Percentiles rank a stretch among this genome's conserved stretches.
Conservation (phyloP, 1,284 basidiomycete species). For the Cryptococcus wingfieldii region DNA sequence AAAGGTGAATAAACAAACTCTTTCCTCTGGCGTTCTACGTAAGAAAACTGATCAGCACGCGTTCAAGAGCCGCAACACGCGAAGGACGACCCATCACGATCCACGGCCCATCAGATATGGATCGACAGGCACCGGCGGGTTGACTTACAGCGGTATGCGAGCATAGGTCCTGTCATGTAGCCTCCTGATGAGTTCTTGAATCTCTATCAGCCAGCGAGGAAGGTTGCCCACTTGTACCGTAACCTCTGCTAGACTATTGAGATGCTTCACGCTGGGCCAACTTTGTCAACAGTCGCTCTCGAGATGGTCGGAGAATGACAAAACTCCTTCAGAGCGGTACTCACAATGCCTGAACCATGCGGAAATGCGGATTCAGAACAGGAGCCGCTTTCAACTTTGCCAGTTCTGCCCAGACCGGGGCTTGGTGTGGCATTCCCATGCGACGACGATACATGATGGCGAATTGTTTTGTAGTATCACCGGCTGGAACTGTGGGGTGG, state of each 20-base stretch:
- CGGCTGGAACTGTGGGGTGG: no score
- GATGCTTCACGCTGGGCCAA: neutral
- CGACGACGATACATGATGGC: neutral
- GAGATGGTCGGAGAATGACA: neutral
- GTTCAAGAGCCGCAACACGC: no score
- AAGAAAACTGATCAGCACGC: neutral
- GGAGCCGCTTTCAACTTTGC: constrained; percentile 13
- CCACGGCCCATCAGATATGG: no score
- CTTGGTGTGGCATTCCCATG: neutral
- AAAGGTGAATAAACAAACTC: constrained; percentile 23
- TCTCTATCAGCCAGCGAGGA: constrained; percentile 31
- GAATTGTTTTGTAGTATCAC: neutral
- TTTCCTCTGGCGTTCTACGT: constrained; percentile 21
- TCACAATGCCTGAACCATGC: constrained; percentile 33
- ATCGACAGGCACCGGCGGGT: neutral
- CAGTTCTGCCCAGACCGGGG: neutral
- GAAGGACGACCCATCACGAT: no score
- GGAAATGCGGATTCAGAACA: constrained; percentile 32
- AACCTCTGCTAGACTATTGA: constrained; percentile 30
- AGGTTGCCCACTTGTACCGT: constrained; percentile 22
- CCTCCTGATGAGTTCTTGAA: constrained; percentile 22
- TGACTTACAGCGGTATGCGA: constrained; percentile 27
- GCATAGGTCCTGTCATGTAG: constrained; percentile 28
- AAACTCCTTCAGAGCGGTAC: constrained; percentile 1
- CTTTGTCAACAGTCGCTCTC: neutral